Evolutionary conservation across 257 asterid genomes (phyloP), one percentile per base, ranked within the genome.

Genomic region (Verbascum thapsus): DNA sequence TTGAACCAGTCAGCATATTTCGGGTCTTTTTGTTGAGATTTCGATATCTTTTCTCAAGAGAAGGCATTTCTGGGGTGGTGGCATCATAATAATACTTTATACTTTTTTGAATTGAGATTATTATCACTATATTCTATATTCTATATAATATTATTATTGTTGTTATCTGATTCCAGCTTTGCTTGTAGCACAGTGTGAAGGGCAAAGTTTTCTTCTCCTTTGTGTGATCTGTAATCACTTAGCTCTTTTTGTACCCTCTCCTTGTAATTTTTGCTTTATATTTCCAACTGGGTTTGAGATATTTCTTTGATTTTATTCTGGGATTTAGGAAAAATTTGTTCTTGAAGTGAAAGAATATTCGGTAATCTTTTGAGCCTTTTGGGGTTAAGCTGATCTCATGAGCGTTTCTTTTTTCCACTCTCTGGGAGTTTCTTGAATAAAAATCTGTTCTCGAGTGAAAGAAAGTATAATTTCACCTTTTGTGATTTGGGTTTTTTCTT

Each of bases 141-240:
- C n/a, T n/a, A n/a, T n/a, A n/a, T 19, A 50, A 0, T 50, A 9
- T 40, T 5, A 37, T 57, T 34, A 26, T 63, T 34, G 32, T 37
- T 50, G 53, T 52, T 66, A 59, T 75, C 61, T 74, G 72, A 72
- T 66, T 66, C 69, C 63, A 65, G 59, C 74, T 73, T 72, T 62
- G 74, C 71, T 76, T 67, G 47, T 67, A 61, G 72, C 58, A 70
- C 76, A 66, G 72, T 62, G 53, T 51, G 50, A 13, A 48, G 69
- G 53, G 58, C 64, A 74, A 64, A 70, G 58, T 53, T 52, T 32
- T 43, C 51, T 74, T 57, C 13, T 39, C 39, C 51, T 74, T 56
- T 74, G 74, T 78, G 78, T 81, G 82, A 78, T 78, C 80, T 75
- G 80, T 64, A 72, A 55, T 67, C n/a, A n/a, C n/a, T n/a, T n/a